Conservation (phyloP, 345 rosid genomes). For the Reutealis trisperma region DNA sequence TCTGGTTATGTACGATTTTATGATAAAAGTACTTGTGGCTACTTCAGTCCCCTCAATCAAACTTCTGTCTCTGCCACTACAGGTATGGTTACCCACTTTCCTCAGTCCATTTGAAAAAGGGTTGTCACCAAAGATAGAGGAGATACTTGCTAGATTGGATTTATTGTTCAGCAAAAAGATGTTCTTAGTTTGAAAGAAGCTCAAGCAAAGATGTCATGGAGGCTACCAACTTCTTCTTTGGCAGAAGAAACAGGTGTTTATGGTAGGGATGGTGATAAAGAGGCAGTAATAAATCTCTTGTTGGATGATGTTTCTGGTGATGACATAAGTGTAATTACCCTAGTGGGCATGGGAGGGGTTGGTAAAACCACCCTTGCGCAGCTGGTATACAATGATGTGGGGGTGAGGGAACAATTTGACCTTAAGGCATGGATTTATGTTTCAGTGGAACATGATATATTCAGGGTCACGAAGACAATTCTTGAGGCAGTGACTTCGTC, state of each 20-base stretch:
- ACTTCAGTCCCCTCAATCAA: no score
- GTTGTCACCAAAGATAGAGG: conserved; percentile 19
- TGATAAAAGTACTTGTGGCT: no score
- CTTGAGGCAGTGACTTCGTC: not conserved
- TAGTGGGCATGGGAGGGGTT: conserved; percentile 20
- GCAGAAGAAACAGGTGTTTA: conserved; percentile 12
- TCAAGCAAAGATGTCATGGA: not conserved
- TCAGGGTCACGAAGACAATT: not conserved
- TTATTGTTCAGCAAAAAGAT: conserved; percentile 29
- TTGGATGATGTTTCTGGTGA: not conserved
- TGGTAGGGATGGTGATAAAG: conserved; percentile 35
- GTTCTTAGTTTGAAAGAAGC: conserved; percentile 27
- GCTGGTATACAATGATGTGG: not conserved
- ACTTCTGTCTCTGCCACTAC: no score
- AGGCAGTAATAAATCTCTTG: conserved; percentile 1
- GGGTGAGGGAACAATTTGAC: not conserved
- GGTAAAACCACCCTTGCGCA: conserved; percentile 8
- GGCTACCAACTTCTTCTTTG: conserved; percentile 15
- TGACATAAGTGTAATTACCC: conserved; percentile 16
- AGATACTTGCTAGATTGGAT: conserved; percentile 29
- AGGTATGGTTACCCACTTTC: not conserved
- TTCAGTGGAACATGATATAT: not conserved
- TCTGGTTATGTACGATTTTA: no score
- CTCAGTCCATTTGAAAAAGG: not conserved
- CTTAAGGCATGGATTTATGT: conserved; percentile 9